Evolutionary conservation across 2,329 filamentous ascomycete genomes (phyloP).

Genomic region (Colletotrichum godetiae): DNA sequence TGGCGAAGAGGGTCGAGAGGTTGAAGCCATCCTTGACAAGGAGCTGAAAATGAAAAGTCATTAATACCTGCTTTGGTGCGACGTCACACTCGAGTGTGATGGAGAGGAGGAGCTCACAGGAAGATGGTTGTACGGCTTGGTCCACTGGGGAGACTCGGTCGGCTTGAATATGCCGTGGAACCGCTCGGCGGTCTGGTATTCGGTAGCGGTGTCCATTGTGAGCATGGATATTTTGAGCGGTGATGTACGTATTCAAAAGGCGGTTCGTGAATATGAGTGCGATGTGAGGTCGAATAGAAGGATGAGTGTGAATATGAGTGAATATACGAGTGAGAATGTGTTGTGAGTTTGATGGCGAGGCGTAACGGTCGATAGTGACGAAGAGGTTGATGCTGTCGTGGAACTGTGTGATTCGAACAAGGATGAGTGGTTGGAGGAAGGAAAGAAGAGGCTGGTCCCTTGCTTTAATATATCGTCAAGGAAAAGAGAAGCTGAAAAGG

Average conservation of each 20-base stretch:
- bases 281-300: neutral
- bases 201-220: neutral
- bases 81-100: neutral
- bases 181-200: neutral
- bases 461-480: neutral
- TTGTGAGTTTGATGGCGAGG: neutral
- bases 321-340: neutral
- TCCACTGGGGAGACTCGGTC: neutral
- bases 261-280: neutral
- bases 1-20: conserved; percentile 44
- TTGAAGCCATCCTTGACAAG: conserved; percentile 48
- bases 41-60: neutral
- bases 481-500: neutral
- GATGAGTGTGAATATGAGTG: neutral
- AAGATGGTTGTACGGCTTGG: neutral
- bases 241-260: neutral
- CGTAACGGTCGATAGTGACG: neutral
- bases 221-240: neutral
- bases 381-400: neutral
- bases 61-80: neutral
- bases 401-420: neutral
- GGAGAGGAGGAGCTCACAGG: neutral
- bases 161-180: conserved; percentile 17
- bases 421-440: neutral
- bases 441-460: neutral